phyloP scores from a whole-genome alignment of 1,284 basidiomycete genomes.

The Trametes polyzona region DNA sequence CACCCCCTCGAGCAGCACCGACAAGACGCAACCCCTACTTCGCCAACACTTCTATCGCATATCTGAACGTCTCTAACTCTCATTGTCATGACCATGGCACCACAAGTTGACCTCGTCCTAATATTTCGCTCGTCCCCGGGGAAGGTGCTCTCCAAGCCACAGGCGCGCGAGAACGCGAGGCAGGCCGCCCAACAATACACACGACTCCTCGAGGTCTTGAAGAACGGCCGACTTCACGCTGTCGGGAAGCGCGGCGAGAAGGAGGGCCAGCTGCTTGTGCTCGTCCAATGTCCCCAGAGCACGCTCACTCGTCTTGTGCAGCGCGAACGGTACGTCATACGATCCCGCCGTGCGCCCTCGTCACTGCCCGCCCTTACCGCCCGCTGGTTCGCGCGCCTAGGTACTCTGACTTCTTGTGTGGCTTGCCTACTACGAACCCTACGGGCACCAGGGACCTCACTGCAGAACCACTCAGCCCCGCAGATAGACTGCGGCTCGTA shows the following conservation, averaged over 20 bases:
- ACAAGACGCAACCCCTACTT: background rate
- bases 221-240: conserved; percentile 64
- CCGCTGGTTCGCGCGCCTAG: conserved; percentile 36
- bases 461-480: conserved; percentile 55
- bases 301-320: conserved; percentile 70
- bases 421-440: conserved; percentile 58
- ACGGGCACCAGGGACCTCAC: conserved; percentile 47
- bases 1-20: background rate
- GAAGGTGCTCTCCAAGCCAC: conserved; percentile 58
- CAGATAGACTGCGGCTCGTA: conserved; percentile 81
- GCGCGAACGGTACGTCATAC: conserved; percentile 68
- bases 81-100: conserved; percentile 34
- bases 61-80: background rate
- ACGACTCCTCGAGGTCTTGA: conserved; percentile 63
- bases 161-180: conserved; percentile 60
- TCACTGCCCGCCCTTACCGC: background rate
- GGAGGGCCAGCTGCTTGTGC: conserved; percentile 78
- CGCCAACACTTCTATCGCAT: conserved; percentile 6
- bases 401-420: conserved; percentile 65
- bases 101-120: conserved; percentile 72
- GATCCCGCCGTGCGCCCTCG: background rate
- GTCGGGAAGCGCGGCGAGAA: conserved; percentile 75
- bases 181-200: conserved; percentile 73
- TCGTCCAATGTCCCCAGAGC: conserved; percentile 73
- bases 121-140: conserved; percentile 61